Conservation (phyloP, 805 yeast genomes). For the Lipomyces starkeyi region DNA sequence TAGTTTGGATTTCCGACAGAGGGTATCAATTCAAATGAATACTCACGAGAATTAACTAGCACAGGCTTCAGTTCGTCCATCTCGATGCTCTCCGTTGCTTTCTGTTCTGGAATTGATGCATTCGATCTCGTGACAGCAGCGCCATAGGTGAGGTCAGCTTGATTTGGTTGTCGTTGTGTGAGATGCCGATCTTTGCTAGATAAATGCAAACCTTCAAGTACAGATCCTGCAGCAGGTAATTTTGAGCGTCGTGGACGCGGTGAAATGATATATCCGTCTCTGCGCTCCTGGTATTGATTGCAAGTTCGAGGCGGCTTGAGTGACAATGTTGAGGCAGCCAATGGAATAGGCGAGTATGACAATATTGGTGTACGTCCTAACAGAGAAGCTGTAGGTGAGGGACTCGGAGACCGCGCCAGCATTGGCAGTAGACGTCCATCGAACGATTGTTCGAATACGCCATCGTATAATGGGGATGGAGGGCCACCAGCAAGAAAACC, state of each 20-base stretch:
- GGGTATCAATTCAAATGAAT: background rate
- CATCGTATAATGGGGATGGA: constrained; percentile 5
- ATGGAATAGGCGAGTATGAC: background rate
- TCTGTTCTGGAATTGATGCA: background rate
- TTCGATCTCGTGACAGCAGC: background rate
- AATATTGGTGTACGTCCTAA: background rate
- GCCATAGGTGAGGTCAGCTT: background rate
- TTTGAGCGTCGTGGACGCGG: background rate
- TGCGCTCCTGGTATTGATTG: background rate
- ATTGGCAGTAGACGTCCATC: constrained; percentile 1
- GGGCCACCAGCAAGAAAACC: background rate
- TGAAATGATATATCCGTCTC: background rate
- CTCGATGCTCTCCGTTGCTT: background rate
- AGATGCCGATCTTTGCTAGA: background rate
- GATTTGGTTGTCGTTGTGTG: constrained; percentile 1
- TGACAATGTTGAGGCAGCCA: background rate
- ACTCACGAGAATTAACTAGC: background rate
- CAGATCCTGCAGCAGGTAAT: background rate
- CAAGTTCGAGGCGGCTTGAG: background rate
- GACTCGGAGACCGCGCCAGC: constrained; percentile 4
- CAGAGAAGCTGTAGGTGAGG: background rate
- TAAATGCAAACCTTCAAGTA: background rate
- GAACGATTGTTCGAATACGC: constrained; percentile 5
- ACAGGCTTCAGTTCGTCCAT: constrained; percentile 1
- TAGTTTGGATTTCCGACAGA: background rate